Percentiles rank a stretch among this genome's conserved stretches.
phyloP scores from a whole-genome alignment of 116 monocot species.

The Cymodocea nodosa region DNA sequence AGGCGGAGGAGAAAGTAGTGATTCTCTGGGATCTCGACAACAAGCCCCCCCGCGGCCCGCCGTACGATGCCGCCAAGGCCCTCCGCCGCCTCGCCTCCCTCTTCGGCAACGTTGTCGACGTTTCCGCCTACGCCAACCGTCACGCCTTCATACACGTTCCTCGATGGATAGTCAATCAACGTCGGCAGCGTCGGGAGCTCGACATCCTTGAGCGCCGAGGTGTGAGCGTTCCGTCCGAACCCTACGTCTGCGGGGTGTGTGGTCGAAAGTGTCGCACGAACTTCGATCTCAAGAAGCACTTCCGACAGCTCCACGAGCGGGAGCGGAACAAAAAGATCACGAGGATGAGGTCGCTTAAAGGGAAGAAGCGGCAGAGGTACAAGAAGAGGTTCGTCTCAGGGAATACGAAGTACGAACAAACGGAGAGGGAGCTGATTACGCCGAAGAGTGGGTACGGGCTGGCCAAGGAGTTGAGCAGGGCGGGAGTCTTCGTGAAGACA shows the following conservation, averaged over 20 bases:
- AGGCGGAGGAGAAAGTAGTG: constrained; percentile 38
- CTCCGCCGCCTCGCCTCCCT: constrained; percentile 47
- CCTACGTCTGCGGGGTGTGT: constrained; percentile 77
- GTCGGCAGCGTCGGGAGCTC: constrained; percentile 42
- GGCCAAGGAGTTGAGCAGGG: constrained; percentile 71
- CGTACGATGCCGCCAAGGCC: constrained; percentile 57
- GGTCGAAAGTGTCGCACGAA: constrained; percentile 72
- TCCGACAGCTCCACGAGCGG: constrained; percentile 79
- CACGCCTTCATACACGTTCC: constrained; percentile 94
- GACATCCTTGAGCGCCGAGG: constrained; percentile 58
- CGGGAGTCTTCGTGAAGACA: constrained; percentile 74
- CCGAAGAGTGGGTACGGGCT: constrained; percentile 77
- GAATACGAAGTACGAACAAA: constrained; percentile 73
- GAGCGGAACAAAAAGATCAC: constrained; percentile 81
- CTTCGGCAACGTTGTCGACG: constrained; percentile 57
- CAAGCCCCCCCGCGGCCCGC: constrained; percentile 91
- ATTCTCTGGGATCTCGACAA: constrained; percentile 99
- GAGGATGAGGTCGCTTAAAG: constrained; percentile 72
- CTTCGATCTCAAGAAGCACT: constrained; percentile 73
- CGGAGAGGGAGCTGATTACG: constrained; percentile 44
- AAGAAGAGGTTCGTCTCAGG: constrained; percentile 44
- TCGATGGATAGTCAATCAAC: constrained; percentile 53
- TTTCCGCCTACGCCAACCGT: constrained; percentile 90
- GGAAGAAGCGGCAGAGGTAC: constrained; percentile 63
- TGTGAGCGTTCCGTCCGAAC: constrained; percentile 18